A percentile compares a stretch with the other conserved stretches of the same genome.
Conservation (phyloP, 2,329 filamentous ascomycete genomes). For the Alternaria sp. region DNA sequence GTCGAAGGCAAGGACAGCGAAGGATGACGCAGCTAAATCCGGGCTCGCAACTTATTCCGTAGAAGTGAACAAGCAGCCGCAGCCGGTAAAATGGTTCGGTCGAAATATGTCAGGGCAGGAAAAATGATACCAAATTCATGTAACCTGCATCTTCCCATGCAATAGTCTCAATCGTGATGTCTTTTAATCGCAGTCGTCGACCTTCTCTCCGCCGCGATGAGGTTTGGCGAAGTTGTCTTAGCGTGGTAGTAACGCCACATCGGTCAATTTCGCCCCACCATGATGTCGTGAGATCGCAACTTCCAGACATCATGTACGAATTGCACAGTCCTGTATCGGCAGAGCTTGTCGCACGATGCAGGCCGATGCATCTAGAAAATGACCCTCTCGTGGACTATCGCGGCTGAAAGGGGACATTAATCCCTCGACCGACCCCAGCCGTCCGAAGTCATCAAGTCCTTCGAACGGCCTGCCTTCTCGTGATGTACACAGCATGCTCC, state of each 20-base stretch:
- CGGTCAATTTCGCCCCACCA: not conserved
- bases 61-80: too few relatives aligned
- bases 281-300: not conserved
- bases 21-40: too few relatives aligned
- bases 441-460: not conserved
- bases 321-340: not conserved
- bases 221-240: not conserved
- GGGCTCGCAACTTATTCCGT: too few relatives aligned
- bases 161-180: not conserved
- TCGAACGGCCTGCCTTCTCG: not conserved
- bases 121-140: not conserved
- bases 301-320: not conserved
- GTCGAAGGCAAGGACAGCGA: not conserved
- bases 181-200: not conserved
- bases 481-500: not conserved
- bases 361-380: accelerated
- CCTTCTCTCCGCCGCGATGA: too few relatives aligned
- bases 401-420: not conserved
- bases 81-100: not conserved
- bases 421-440: not conserved
- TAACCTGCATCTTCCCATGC: not conserved
- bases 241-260: not conserved
- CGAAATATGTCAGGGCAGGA: not conserved
- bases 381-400: not conserved
- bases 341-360: not conserved